phyloP scores from a whole-genome alignment of 257 asterid genomes.

The Solanum clarkiae region DNA sequence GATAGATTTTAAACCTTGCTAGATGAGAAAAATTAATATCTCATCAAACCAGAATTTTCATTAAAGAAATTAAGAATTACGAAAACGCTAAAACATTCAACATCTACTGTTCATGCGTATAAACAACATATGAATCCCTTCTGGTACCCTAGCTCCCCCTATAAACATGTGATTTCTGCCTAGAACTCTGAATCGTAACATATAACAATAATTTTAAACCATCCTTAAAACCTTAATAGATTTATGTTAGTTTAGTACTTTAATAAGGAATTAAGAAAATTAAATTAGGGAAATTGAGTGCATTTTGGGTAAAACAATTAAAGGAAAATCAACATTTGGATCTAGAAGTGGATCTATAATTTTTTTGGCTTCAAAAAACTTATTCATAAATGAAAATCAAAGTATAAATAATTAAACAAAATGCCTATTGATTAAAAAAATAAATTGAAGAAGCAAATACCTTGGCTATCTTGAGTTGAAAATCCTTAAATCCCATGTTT shows the following conservation, averaged over 20 bases:
- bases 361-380: neutral
- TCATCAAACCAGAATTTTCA: too few relatives aligned
- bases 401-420: neutral
- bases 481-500: slow-evolving; percentile 31
- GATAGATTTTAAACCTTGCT: neutral
- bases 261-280: neutral
- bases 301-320: neutral
- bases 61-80: too few relatives aligned
- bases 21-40: too few relatives aligned
- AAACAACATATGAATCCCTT: too few relatives aligned
- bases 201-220: neutral
- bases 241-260: neutral
- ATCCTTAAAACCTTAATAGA: neutral
- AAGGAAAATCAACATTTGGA: neutral
- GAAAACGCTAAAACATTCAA: too few relatives aligned
- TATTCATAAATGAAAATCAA: neutral
- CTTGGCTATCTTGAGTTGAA: slow-evolving; percentile 35
- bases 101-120: too few relatives aligned
- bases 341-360: neutral
- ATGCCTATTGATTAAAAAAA: neutral
- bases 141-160: neutral
- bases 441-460: slow-evolving; percentile 5
- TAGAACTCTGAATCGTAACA: neutral
- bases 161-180: neutral
- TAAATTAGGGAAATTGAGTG: neutral